Base-by-base conservation (phyloP, 768 basidiomycete genomes). In the Tricholoma flavovirens region DNA sequence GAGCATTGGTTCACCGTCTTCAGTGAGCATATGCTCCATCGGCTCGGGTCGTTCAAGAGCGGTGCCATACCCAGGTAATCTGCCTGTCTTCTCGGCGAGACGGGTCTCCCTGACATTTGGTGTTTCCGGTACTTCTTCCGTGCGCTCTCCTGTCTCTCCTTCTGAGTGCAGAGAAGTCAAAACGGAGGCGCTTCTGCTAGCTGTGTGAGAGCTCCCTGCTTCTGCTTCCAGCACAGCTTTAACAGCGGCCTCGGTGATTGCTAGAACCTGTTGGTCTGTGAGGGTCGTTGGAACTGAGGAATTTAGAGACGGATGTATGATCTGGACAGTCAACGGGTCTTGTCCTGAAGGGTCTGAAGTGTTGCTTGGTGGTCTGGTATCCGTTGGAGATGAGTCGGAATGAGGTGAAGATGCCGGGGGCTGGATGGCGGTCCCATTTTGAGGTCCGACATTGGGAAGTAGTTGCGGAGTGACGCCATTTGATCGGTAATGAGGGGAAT, bases 1-100 rank as follows among this genome's bases (percentile, higher is more conserved):
- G 60, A 87, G 68, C 82, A 86, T 86, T 5, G 83, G 79, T 62
- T 81, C 82, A 8, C 81, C 83, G 63, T 86, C 83, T 63, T 84
- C 83, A 1, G 81, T 83, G 14, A 84, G 70, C 60, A 83, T 79
- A 59, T 80, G 75, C 57, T 80, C 80, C 76, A 78, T 77, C 14
- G 75, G 73, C 40, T 72, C 74, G 11, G 77, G 71, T 30, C 71
- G 71, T 12, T 70, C 68, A 54, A 75, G 59, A 9, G 64, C 63
- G 17, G 71, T 46, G 52, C 70, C 73, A 48, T 74, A 72, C 36
- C 59, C 64, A 56, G 64, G 63, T 55, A 69, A 50, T 11, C 36
- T 46, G 53, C 55, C 51, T 26, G n/a, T n/a, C 17, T 56, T 55
- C 3, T 56, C 56, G 21, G 45, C 2, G 3, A 33, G 21, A 26